Evolutionary conservation across 768 basidiomycete species (phyloP).

Genomic region (Boletellus ananiceps): DNA sequence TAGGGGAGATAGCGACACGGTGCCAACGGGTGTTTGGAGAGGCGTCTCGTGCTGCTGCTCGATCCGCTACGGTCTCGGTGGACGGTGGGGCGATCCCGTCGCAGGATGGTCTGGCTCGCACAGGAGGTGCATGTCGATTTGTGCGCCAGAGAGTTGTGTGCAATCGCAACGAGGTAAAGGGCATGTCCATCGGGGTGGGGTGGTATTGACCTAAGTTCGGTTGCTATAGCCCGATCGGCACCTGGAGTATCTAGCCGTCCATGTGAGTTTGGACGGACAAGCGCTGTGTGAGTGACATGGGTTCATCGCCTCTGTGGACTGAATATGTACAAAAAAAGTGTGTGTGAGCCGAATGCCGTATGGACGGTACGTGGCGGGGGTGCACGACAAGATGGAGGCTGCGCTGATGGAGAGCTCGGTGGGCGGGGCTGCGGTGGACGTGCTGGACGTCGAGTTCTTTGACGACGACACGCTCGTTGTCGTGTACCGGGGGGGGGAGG

Average conservation of each 20-base stretch:
- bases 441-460: slow-evolving; percentile 73
- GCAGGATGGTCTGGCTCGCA: slow-evolving; percentile 29
- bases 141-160: slow-evolving; percentile 53
- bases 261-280: slow-evolving; percentile 39
- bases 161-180: slow-evolving; percentile 47
- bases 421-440: slow-evolving; percentile 41
- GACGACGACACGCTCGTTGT: slow-evolving; percentile 68
- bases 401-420: slow-evolving; percentile 49
- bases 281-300: slow-evolving; percentile 42
- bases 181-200: slow-evolving; percentile 22
- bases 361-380: slow-evolving; percentile 35
- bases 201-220: slow-evolving; percentile 27
- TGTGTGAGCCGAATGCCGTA: slow-evolving; percentile 53
- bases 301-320: slow-evolving; percentile 25
- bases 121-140: slow-evolving; percentile 31
- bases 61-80: slow-evolving; percentile 46
- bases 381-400: slow-evolving; percentile 39
- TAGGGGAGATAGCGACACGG: slow-evolving; percentile 54
- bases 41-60: slow-evolving; percentile 59
- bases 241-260: slow-evolving; percentile 50
- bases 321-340: slow-evolving; percentile 43
- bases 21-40: slow-evolving; percentile 60
- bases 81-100: slow-evolving; percentile 29
- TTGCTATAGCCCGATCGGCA: slow-evolving; percentile 38
- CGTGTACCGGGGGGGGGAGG: slow-evolving; percentile 49